phyloP scores from a whole-genome alignment of 2,329 filamentous ascomycete species.

The Sclerotinia glacialis region DNA sequence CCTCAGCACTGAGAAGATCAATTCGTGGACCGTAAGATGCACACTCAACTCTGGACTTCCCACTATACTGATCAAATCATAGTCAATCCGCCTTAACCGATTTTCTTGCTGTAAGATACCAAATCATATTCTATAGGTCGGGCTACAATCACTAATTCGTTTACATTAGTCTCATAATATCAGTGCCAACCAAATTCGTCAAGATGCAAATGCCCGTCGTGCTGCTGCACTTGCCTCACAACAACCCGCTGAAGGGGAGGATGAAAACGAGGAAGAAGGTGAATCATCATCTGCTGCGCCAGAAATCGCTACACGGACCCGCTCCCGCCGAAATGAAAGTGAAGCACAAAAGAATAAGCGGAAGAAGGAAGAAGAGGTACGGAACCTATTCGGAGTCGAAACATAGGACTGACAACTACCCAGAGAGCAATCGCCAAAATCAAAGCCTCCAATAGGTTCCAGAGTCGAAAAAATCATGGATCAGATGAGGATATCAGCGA shows the following conservation, averaged over 20 bases:
- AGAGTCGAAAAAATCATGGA: slow-evolving; percentile 48
- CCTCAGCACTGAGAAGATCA: slow-evolving; percentile 16
- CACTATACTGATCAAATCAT: slow-evolving; percentile 14
- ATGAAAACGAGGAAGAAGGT: slow-evolving; percentile 45
- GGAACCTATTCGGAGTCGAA: slow-evolving; percentile 21
- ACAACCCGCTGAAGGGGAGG: slow-evolving; percentile 39
- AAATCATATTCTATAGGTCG: not conserved
- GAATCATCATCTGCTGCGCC: slow-evolving; percentile 30
- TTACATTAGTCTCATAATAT: slow-evolving; percentile 66
- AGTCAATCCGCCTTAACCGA: slow-evolving; percentile 66
- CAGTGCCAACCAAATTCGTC: slow-evolving; percentile 55
- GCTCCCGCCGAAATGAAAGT: slow-evolving; percentile 31
- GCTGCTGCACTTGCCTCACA: slow-evolving; percentile 41
- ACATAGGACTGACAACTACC: slow-evolving; percentile 18
- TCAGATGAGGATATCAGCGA: slow-evolving; percentile 45
- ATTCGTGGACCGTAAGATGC: slow-evolving; percentile 38
- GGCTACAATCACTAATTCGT: not conserved
- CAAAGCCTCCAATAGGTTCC: slow-evolving; percentile 58
- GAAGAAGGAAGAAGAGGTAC: slow-evolving; percentile 45
- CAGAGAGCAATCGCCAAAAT: slow-evolving; percentile 58
- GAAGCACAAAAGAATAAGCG: slow-evolving; percentile 37
- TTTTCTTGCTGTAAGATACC: slow-evolving; percentile 57
- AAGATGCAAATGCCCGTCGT: slow-evolving; percentile 49
- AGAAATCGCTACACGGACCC: slow-evolving; percentile 33
- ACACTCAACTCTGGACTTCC: not conserved